A percentile compares a stretch with the other conserved stretches of the same genome.
phyloP scores from a whole-genome alignment of 148 eudicot genomes.

The Silene uniflora region DNA sequence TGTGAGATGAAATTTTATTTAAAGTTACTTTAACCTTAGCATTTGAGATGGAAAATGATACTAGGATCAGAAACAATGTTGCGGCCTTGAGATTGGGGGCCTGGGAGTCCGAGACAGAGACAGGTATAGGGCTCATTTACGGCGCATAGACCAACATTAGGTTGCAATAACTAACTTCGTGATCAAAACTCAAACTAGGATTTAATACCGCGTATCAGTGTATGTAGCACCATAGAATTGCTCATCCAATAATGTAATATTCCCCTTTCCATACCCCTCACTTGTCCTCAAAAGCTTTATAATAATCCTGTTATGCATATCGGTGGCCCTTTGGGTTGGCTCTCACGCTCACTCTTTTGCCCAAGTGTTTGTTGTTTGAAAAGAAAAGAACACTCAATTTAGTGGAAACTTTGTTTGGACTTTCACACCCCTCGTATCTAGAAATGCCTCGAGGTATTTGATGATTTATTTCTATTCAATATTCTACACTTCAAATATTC shows the following conservation, averaged over 20 bases:
- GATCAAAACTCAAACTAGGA: no score
- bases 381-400: background rate
- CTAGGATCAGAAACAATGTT: background rate
- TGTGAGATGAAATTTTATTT: conserved; percentile 1
- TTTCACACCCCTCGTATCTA: background rate
- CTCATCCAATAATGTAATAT: background rate
- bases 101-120: no score
- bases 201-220: no score
- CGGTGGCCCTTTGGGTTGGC: background rate
- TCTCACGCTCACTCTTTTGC: background rate
- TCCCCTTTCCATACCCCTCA: background rate
- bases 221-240: background rate
- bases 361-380: background rate
- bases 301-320: background rate
- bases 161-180: no score
- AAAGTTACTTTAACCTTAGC: background rate
- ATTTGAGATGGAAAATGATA: background rate
- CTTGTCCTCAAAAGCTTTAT: background rate
- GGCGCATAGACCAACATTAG: no score
- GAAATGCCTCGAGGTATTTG: background rate
- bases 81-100: no score
- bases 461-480: background rate
- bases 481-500: background rate
- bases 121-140: no score
- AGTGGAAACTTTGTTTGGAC: background rate